Percentiles rank a stretch among this genome's conserved stretches.
phyloP scores from a whole-genome alignment of 768 basidiomycete species.

The Naematelia encephala region DNA sequence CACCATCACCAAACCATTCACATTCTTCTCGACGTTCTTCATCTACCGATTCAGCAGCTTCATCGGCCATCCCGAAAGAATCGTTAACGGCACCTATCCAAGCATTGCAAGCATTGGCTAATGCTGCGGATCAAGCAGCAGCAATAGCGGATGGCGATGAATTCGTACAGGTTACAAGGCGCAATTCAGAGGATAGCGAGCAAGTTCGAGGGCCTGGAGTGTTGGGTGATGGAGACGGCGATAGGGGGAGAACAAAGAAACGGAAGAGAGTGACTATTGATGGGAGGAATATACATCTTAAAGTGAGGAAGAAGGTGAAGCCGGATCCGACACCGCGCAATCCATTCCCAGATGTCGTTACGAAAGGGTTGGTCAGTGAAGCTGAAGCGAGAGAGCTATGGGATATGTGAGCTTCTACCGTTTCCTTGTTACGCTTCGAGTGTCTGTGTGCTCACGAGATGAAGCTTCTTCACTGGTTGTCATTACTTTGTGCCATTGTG shows the following conservation, averaged over 20 bases:
- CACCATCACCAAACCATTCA: constrained; percentile 58
- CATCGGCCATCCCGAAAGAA: constrained; percentile 78
- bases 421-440: neutral
- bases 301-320: constrained; percentile 45
- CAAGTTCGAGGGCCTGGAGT: neutral
- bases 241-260: constrained; percentile 63
- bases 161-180: neutral
- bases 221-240: constrained; percentile 9
- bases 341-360: constrained; percentile 50
- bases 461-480: constrained; percentile 91
- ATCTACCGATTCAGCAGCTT: constrained; percentile 86
- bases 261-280: constrained; percentile 79
- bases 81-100: constrained; percentile 89
- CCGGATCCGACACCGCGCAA: constrained; percentile 49
- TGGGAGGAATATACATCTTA: constrained; percentile 63
- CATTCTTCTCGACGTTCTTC: constrained; percentile 50
- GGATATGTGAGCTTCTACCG: constrained; percentile 66
- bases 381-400: constrained; percentile 83
- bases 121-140: constrained; percentile 84
- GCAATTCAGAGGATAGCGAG: neutral
- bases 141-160: constrained; percentile 13
- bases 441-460: constrained; percentile 16
- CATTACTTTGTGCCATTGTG: constrained; percentile 95
- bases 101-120: constrained; percentile 87
- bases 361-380: constrained; percentile 78